These are phyloP conservation scores for Neocucurbitaria cava DNA, from an alignment of 2,329 filamentous ascomycete genomes.

Conservation along the genomic window DNA sequence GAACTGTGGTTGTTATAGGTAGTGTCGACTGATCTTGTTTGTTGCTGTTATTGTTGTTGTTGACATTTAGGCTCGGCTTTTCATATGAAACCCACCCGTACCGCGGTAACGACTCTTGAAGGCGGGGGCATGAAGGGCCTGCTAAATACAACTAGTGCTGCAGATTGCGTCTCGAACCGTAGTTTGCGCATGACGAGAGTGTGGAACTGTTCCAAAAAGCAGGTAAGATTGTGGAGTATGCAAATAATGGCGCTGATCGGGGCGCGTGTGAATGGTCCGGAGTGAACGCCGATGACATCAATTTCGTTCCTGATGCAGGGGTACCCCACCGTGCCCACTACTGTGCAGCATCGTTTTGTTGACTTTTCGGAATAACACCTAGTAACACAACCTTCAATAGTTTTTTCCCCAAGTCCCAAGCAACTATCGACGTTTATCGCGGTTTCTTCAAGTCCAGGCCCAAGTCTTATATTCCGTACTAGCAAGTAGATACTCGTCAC, in stretches of 20 bases:
- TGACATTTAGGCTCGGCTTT: conserved; percentile 5
- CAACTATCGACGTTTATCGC: no score
- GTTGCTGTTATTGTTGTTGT: conserved; percentile 13
- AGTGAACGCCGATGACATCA: neutral
- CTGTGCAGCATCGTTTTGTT: no score
- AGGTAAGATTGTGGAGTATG: neutral
- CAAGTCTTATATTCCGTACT: no score
- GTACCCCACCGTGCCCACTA: neutral
- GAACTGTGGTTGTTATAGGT: neutral
- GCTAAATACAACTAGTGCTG: neutral
- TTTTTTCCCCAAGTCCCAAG: no score
- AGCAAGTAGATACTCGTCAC: no score
- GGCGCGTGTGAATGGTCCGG: neutral
- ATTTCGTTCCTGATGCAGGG: neutral
- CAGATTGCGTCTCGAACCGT: neutral
- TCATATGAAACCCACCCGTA: conserved; percentile 1
- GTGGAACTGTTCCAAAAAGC: neutral
- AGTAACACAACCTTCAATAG: no score
- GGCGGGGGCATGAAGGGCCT: conserved; percentile 1
- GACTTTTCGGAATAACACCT: no score
- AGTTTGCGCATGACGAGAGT: neutral
- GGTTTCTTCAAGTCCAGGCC: no score
- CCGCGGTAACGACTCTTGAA: neutral
- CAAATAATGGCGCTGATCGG: neutral
- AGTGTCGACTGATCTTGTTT: no score